Evolutionary conservation across 495 filamentous ascomycete genomes (phyloP), one percentile per base, ranked within the genome.

Genomic region (Aspergillus taichungensis): DNA sequence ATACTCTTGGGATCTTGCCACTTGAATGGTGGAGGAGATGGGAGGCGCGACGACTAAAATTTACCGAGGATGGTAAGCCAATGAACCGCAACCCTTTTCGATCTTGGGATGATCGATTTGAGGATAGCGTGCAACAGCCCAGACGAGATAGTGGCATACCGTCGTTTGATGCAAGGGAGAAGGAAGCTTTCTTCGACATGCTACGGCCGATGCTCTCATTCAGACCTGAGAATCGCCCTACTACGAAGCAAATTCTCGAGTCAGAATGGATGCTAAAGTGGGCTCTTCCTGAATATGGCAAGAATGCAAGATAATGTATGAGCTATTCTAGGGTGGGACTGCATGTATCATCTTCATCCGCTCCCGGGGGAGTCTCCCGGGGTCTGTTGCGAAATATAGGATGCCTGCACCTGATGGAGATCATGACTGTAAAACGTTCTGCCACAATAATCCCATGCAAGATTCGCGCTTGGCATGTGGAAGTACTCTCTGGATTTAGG

Each of bases 221-320:
- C 36, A 61, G 52, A 37, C 67, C 69, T 3, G 58, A 58, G 27
- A 46, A 57, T 49, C 60, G 69, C 10, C 53, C 52, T 35, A 56
- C 56, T 56, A 52, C 60, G 3, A 49, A 51, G 45, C 45, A 69
- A 14, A 47, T 68, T 34, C 52, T 69, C 7, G 46, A 62, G 14
- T 60, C 55, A n/a, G 55, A 60, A 28, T 69, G 61, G 64, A 72
- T 68, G 64, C 45, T 53, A 12, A 60, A 56, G 43, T 70, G 68
- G 68, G 66, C 67, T 41, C 11, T 71, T 28, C 66, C 60, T 45
- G 55, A 63, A 37, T 60, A 60, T 50, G n/a, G n/a, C n/a, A n/a
- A n/a, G n/a, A n/a, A n/a, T n/a, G n/a, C n/a, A n/a, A n/a, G n/a
- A n/a, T n/a, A n/a, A n/a, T n/a, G n/a, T n/a, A n/a, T n/a, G n/a